A percentile compares a stretch with the other conserved stretches of the same genome.
Evolutionary conservation across 83 land plant genomes (phyloP).

Genomic region (Isoetes engelmannii): DNA sequence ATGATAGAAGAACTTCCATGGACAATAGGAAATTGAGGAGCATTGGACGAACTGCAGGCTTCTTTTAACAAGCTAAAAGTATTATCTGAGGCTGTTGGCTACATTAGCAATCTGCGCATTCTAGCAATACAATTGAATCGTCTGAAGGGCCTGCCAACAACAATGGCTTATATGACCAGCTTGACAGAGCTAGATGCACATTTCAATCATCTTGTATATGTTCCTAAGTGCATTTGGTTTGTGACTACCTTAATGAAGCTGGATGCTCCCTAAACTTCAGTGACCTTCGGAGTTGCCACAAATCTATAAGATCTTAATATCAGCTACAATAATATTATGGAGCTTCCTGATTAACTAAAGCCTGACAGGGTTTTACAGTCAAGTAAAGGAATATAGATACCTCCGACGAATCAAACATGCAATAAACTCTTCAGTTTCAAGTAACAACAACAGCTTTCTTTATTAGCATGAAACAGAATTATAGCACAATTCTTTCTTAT

Average conservation of each 20-base stretch:
- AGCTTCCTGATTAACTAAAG: constrained; percentile 72
- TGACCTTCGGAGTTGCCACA: constrained; percentile 51
- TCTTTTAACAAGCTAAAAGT: constrained; percentile 71
- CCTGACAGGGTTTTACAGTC: no score
- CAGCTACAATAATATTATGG: constrained; percentile 56
- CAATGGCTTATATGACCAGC: constrained; percentile 49
- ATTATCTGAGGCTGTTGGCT: constrained; percentile 77
- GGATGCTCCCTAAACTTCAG: constrained; percentile 68
- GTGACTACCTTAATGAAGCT: constrained; percentile 59
- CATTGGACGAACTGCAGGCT: constrained; percentile 52
- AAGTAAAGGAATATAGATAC: no score
- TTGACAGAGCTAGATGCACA: constrained; percentile 61
- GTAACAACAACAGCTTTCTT: no score
- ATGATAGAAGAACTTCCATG: constrained; percentile 68
- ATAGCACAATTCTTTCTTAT: no score
- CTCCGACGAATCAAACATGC: no score
- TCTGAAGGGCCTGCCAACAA: constrained; percentile 60
- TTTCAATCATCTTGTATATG: constrained; percentile 59
- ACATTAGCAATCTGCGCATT: constrained; percentile 42
- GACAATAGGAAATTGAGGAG: constrained; percentile 61
- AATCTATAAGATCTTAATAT: constrained; percentile 66
- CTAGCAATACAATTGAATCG: constrained; percentile 50
- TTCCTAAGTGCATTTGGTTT: constrained; percentile 72
- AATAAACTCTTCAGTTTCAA: no score
- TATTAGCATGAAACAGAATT: no score